Evolutionary conservation across 2,329 filamentous ascomycete species (phyloP).

Genomic region (Phyllosticta capitalensis): DNA sequence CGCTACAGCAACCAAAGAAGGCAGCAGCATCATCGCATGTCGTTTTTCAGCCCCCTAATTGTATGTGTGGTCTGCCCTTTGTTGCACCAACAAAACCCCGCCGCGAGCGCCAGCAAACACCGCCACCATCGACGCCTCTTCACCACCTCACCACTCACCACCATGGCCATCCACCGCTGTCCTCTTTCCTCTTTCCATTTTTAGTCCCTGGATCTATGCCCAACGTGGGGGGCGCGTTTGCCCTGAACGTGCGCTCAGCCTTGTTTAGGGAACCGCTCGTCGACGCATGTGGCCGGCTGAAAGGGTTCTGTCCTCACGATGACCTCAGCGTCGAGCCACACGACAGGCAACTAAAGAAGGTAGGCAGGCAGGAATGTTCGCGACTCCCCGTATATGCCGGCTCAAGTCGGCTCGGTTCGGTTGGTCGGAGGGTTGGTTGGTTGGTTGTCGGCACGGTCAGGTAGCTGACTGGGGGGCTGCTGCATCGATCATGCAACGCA

Average conservation of each 20-base stretch:
- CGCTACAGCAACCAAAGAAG: background rate
- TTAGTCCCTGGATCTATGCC: background rate
- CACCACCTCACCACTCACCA: background rate
- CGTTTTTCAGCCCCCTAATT: background rate
- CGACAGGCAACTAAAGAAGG: background rate
- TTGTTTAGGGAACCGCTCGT: background rate
- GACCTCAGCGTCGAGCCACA: background rate
- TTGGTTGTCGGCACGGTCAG: background rate
- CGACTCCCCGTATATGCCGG: no score
- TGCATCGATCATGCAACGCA: background rate
- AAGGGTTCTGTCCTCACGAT: background rate
- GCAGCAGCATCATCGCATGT: background rate
- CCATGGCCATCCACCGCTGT: background rate
- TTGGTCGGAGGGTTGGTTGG: background rate
- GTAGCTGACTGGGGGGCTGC: background rate
- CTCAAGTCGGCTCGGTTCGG: no score
- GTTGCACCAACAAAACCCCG: background rate
- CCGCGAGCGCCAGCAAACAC: background rate
- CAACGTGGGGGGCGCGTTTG: background rate
- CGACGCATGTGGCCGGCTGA: background rate
- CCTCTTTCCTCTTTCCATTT: background rate
- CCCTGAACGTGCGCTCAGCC: background rate
- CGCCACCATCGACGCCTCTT: background rate
- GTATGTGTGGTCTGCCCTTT: background rate
- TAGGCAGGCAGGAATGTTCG: background rate